Evolutionary conservation across 768 basidiomycete genomes (phyloP).

Genomic region (Lactifluus pinguis): DNA sequence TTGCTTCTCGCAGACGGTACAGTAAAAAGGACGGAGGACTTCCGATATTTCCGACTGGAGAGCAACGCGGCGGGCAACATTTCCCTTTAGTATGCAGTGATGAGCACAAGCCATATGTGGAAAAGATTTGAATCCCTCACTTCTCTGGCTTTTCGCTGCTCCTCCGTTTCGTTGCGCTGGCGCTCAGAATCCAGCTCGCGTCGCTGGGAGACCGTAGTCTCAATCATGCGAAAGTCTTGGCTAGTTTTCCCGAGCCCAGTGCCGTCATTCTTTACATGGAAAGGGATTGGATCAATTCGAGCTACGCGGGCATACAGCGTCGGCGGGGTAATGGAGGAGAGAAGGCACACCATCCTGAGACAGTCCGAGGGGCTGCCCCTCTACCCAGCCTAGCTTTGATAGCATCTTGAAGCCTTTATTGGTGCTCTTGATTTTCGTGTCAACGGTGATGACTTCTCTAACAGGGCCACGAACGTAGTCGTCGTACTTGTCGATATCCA

Average conservation of each 20-base stretch:
- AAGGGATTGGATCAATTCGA: slow-evolving; percentile 76
- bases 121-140: slow-evolving; percentile 29
- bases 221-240: slow-evolving; percentile 77
- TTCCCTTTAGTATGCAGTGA: slow-evolving; percentile 35
- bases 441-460: slow-evolving; percentile 67
- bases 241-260: slow-evolving; percentile 73
- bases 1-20: slow-evolving; percentile 77
- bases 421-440: slow-evolving; percentile 67
- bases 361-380: slow-evolving; percentile 68
- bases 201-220: slow-evolving; percentile 75
- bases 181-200: slow-evolving; percentile 75
- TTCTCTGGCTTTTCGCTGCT: slow-evolving; percentile 66
- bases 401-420: slow-evolving; percentile 80
- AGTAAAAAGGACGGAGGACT: slow-evolving; percentile 70
- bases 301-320: slow-evolving; percentile 34
- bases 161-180: slow-evolving; percentile 69
- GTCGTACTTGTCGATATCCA: slow-evolving; percentile 59
- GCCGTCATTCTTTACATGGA: slow-evolving; percentile 66
- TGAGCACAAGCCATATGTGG: background rate
- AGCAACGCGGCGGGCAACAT: slow-evolving; percentile 54
- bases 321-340: background rate
- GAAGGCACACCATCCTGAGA: slow-evolving; percentile 57
- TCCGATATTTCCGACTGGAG: slow-evolving; percentile 59
- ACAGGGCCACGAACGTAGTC: slow-evolving; percentile 44
- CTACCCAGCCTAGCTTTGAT: slow-evolving; percentile 73